phyloP scores from a whole-genome alignment of 75 land plant genomes.

The Sequoiadendron giganteum region DNA sequence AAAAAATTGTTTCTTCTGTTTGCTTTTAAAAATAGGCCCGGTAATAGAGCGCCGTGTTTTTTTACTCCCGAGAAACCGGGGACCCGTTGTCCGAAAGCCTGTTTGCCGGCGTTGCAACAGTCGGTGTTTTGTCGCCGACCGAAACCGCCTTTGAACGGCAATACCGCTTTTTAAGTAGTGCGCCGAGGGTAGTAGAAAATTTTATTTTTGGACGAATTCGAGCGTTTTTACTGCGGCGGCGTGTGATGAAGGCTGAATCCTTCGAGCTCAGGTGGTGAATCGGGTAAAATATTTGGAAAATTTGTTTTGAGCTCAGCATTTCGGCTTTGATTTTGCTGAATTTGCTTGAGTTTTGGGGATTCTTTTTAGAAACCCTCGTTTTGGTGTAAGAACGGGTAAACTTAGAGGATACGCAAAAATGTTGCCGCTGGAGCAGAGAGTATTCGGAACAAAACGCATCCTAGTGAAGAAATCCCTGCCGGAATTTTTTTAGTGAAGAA shows the following conservation, averaged over 20 bases:
- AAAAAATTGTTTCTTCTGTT: background rate
- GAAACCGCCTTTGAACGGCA: background rate
- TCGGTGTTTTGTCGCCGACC: background rate
- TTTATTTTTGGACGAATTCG: background rate
- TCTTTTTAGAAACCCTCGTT: background rate
- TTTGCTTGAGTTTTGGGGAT: background rate
- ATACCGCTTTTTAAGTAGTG: conserved; percentile 10
- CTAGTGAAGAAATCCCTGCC: background rate
- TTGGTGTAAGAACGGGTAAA: background rate
- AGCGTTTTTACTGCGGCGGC: conserved; percentile 1
- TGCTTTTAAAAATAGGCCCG: background rate
- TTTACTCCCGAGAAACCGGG: background rate
- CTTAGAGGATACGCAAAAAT: background rate
- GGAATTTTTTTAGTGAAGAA: background rate
- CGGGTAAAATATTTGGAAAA: background rate
- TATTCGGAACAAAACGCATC: conserved; percentile 6
- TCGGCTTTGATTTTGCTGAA: background rate
- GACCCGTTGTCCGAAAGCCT: background rate
- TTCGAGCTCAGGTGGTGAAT: background rate
- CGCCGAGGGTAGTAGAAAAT: background rate
- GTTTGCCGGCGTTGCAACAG: background rate
- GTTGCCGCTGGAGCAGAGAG: conserved; percentile 14
- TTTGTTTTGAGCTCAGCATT: background rate
- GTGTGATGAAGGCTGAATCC: background rate
- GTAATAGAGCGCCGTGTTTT: background rate